Base-by-base conservation (phyloP, 192 early-diverging fungal species). In the Coemansia sp. region DNA sequence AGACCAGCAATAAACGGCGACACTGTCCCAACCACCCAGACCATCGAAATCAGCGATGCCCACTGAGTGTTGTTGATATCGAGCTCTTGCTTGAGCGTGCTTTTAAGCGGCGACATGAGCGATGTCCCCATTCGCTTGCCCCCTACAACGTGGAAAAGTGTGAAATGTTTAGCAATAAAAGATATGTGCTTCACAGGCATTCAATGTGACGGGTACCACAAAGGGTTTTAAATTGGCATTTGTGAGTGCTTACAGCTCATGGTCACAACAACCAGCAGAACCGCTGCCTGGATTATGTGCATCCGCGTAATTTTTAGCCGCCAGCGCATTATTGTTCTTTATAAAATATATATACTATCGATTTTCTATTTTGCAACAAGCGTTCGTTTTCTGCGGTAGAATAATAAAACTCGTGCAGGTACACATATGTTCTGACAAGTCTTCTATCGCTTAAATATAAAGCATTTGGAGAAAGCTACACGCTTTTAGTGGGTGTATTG, bases 1-100 rank as follows among this genome's bases (percentile, higher is more conserved):
- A 88, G 65, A 4, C 88, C 88, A 53, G 74, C 78, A 40, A 84
- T 53, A 49, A 83, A 77, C 10, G 84, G 84, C 15, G 81, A 72
- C 10, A 85, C 67, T 9, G 84, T 83, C 45, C 81, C 81, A 44
- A 85, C 75, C 19, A 83, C 77, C 70, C 74, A 75, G 37, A 85
- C 77, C 72, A 83, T 79, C 5, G 80, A 80, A 19, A 75, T 79
- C 40, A 85, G 70, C n/a, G 81, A 76, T 4, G 77, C 76, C 71
- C 77, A 83, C 42, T 85, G 80, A 1, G 84, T 85, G 66, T 85
- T 85, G 59, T 77, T 70, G 61, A 85, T 81, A 10, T 72, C 73
- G 9, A 85, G 73, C 61, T 85, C 84, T 13, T 69, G 67, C 66
- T 85, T 85, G 5, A 85, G 68, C 16, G 84, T 85, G 67, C 74